A percentile compares a stretch with the other conserved stretches of the same genome.
These are phyloP conservation scores for Penstemon newberryi DNA, from an alignment of 257 asterid genomes.

Conservation along the genomic window DNA sequence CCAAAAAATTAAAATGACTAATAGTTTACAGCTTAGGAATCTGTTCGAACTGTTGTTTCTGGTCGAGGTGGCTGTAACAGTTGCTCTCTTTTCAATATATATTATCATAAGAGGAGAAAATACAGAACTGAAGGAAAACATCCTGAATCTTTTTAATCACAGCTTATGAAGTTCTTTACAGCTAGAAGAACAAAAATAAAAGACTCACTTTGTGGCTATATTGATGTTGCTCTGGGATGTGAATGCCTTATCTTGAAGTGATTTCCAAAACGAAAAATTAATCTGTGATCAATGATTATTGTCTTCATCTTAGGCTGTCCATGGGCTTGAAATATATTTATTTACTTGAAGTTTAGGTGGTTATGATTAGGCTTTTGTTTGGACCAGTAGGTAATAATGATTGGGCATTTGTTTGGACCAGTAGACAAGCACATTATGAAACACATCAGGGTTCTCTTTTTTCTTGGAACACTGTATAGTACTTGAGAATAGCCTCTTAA, in stretches of 20 bases:
- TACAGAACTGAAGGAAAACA: not conserved
- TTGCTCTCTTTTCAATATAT: not conserved
- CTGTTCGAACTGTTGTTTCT: not conserved
- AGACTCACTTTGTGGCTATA: not conserved
- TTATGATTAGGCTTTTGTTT: not conserved
- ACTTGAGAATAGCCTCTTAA: not conserved
- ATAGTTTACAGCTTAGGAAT: not conserved
- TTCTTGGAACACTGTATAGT: not conserved
- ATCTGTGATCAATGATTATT: not conserved
- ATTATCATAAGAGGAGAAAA: too few species aligned
- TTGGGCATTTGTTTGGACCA: too few species aligned
- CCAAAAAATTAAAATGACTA: not conserved
- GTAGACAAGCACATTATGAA: too few species aligned
- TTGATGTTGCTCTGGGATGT: not conserved
- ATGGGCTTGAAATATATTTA: not conserved
- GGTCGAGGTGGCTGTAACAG: slow-evolving; percentile 1
- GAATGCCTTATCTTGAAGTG: slow-evolving; percentile 1
- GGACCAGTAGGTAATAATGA: not conserved
- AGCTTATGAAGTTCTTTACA: too few species aligned
- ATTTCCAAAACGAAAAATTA: not conserved
- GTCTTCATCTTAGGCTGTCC: not conserved
- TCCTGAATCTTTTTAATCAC: not conserved
- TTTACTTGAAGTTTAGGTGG: not conserved
- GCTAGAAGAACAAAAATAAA: too few species aligned
- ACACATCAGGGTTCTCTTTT: not conserved